Percentiles rank a stretch among this genome's conserved stretches.
Evolutionary conservation across 1,139 yeast genomes (phyloP).

Genomic region (Lodderomyces theae): DNA sequence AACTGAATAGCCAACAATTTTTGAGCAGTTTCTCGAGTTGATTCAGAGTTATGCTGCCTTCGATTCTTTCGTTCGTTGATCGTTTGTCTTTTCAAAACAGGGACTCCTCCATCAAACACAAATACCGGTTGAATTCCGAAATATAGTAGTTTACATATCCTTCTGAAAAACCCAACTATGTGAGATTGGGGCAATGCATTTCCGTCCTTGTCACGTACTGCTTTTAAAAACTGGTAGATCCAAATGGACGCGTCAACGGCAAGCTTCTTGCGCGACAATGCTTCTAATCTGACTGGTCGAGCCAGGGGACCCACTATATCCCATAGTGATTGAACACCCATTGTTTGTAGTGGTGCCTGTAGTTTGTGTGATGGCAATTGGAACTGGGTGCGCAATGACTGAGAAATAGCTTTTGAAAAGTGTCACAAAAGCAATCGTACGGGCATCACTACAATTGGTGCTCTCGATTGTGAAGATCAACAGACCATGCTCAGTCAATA

Average conservation of each 20-base stretch:
- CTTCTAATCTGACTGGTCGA: conserved; percentile 83
- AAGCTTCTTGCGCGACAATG: conserved; percentile 67
- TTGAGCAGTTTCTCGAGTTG: conserved; percentile 73
- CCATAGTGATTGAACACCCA: conserved; percentile 99
- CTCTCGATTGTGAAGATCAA: no score
- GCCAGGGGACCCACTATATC: conserved; percentile 88
- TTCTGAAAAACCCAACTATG: conserved; percentile 87
- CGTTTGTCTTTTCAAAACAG: conserved; percentile 75
- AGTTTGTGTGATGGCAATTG: background rate
- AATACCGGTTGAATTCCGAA: conserved; percentile 91
- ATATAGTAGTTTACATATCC: conserved; percentile 86
- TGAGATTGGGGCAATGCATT: conserved; percentile 77
- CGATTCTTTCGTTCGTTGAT: conserved; percentile 66
- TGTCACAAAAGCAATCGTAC: background rate
- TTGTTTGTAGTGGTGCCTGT: conserved; percentile 21
- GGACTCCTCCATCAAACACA: conserved; percentile 98
- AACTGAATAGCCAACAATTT: conserved; percentile 76
- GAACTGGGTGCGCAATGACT: background rate
- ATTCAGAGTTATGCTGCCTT: conserved; percentile 71
- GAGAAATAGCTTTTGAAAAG: background rate
- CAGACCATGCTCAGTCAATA: no score
- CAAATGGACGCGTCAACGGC: conserved; percentile 99
- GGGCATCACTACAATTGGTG: no score
- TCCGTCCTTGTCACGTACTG: conserved; percentile 86
- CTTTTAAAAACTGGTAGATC: conserved; percentile 95